Conservation (phyloP, 2,329 filamentous ascomycete species). For the Pseudogymnoascus destructans region DNA sequence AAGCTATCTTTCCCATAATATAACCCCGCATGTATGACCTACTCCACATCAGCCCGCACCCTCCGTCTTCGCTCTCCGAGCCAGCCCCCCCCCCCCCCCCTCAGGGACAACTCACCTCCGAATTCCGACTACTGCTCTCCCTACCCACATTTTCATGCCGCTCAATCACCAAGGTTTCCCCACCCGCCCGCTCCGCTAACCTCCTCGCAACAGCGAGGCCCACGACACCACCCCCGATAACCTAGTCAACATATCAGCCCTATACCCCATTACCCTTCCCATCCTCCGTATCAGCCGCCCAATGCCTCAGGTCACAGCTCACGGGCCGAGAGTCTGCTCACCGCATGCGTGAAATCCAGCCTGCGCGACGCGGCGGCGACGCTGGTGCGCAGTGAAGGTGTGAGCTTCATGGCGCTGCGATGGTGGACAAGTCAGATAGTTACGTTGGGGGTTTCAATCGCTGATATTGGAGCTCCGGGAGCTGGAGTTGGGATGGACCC, state of each 20-base stretch:
- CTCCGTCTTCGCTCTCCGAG: not conserved
- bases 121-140: constrained; percentile 60
- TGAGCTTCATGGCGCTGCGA: not conserved
- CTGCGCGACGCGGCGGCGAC: constrained; percentile 17
- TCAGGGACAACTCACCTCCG: constrained; percentile 33
- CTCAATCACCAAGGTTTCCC: constrained; percentile 54
- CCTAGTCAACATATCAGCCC: constrained; percentile 14
- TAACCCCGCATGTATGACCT: constrained; percentile 91
- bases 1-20: constrained; percentile 70
- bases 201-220: constrained; percentile 53
- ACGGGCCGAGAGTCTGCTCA: constrained; percentile 10
- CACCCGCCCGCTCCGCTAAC: constrained; percentile 44
- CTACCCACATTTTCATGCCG: constrained; percentile 50
- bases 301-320: not conserved
- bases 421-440: not conserved
- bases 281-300: not conserved
- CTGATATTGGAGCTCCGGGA: not conserved
- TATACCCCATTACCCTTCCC: too few species aligned
- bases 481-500: not conserved
- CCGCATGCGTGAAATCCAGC: constrained; percentile 27
- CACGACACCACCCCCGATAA: constrained; percentile 53
- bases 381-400: not conserved
- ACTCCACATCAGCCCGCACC: not conserved
- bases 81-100: not conserved
- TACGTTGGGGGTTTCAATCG: not conserved